These are phyloP conservation scores for Trichomonas tenax DNA, from an alignment of 208 protist species.

Conservation along the genomic window DNA sequence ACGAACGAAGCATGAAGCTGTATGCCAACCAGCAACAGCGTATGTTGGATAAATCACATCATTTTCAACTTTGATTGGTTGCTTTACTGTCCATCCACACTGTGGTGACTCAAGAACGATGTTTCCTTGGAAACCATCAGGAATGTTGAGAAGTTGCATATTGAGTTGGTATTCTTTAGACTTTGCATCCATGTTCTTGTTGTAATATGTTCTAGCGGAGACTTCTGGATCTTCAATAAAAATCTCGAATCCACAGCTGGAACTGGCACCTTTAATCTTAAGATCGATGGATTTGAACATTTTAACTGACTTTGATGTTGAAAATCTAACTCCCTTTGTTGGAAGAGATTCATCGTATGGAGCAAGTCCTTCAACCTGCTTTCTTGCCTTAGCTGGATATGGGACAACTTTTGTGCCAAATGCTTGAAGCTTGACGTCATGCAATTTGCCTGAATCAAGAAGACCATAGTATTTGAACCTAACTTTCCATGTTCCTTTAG, in stretches of 20 bases:
- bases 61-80: neutral
- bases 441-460: neutral
- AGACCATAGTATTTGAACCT: neutral
- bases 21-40: neutral
- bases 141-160: neutral
- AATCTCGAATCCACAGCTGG: neutral
- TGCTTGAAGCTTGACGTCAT: neutral
- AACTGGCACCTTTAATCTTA: neutral
- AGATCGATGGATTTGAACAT: neutral
- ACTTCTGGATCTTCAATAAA: neutral
- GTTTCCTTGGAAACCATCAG: neutral
- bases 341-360: neutral
- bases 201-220: neutral
- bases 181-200: neutral
- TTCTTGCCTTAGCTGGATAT: neutral
- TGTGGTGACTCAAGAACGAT: neutral
- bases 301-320: neutral
- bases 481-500: neutral
- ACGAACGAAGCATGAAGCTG: neutral
- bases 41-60: neutral
- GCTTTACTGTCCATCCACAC: neutral
- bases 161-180: neutral
- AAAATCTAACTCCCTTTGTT: neutral
- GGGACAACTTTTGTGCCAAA: neutral
- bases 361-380: neutral